These are phyloP conservation scores for Lumnitzera littorea DNA, from an alignment of 345 rosid genomes.

Conservation along the genomic window DNA sequence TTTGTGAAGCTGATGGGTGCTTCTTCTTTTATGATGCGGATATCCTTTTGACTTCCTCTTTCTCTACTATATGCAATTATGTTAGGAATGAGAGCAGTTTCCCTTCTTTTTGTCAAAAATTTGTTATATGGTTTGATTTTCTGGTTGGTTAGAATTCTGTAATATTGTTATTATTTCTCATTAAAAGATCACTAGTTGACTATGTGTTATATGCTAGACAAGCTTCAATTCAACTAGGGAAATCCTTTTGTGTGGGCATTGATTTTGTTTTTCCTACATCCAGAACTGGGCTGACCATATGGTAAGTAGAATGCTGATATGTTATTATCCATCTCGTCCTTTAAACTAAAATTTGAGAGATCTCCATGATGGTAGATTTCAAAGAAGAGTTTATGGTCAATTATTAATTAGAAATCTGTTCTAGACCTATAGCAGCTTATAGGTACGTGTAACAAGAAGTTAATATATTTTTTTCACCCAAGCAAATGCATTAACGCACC, in stretches of 20 bases:
- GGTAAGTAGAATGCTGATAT: conserved; percentile 29
- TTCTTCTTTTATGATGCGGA: conserved; percentile 61
- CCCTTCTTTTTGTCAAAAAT: too few species aligned
- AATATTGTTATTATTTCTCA: too few species aligned
- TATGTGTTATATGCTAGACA: conserved; percentile 86
- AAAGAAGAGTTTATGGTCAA: too few species aligned
- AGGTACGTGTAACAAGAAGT: too few species aligned
- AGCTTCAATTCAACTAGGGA: conserved; percentile 86
- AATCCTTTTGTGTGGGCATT: conserved; percentile 82
- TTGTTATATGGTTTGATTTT: too few species aligned
- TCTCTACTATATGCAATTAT: neutral
- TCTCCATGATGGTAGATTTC: too few species aligned
- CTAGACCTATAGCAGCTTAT: neutral
- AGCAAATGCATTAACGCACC: too few species aligned
- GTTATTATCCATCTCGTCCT: neutral
- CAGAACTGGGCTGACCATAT: conserved; percentile 68
- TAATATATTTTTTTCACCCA: too few species aligned
- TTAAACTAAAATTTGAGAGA: neutral
- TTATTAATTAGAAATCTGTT: neutral
- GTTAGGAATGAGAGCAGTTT: too few species aligned
- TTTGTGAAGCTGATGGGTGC: conserved; percentile 27
- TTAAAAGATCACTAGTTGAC: too few species aligned
- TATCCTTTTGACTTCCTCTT: conserved; percentile 12
- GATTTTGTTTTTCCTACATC: conserved; percentile 92
- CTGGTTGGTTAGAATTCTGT: too few species aligned